Base-by-base conservation (phyloP, 1,284 basidiomycete genomes). In the Puccinia brachypodii region DNA sequence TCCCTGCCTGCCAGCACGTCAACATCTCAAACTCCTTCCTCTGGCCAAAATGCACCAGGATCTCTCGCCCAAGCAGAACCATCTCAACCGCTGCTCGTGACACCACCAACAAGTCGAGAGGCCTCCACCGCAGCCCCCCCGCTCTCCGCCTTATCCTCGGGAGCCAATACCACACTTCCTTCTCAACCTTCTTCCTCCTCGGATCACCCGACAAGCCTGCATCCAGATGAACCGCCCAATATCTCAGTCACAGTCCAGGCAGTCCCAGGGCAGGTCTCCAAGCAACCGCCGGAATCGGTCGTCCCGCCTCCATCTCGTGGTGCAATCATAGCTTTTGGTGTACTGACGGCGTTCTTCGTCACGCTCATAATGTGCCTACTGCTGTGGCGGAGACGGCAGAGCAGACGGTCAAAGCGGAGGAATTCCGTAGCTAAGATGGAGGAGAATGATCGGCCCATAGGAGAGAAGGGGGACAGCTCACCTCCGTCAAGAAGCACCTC, bases 171-270 rank as follows among this genome's bases (percentile, higher is more conserved):
- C 36, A 42, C 44, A 33, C 28, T 25, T 22, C 14, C 69, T 7
- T 22, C 44, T 36, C 69, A 53, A 72, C 36, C 25, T 8, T 36
- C 47, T 16, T 14, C 44, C n/a, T 25, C 47, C n/a, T 53, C 47
- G 4, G 50, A 50, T 53, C 44, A 53, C 28, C 25, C 47, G 7
- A 22, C 69, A 22, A 19, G 28, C 11, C 42, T 47, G 7, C 64
- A 25, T 31, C 16, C 47, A 33, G 69, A 71, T 50, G 68, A 71
- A 16, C 42, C 68, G 14, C 36, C 36, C 25, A 72, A 72, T 16
- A 25, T 56, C 28, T 50, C 69, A 11, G 69, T 72, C 14, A 72
- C 69, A 53, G 69, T 72, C 2, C 44, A 72, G 19, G 69, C 69
- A 0, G 16, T 72, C n/a, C 38, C 38, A 36, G 22, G n/a, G 25